Evolutionary conservation across 129 eudicot genomes (phyloP).

Genomic region (Glebionis coronaria): DNA sequence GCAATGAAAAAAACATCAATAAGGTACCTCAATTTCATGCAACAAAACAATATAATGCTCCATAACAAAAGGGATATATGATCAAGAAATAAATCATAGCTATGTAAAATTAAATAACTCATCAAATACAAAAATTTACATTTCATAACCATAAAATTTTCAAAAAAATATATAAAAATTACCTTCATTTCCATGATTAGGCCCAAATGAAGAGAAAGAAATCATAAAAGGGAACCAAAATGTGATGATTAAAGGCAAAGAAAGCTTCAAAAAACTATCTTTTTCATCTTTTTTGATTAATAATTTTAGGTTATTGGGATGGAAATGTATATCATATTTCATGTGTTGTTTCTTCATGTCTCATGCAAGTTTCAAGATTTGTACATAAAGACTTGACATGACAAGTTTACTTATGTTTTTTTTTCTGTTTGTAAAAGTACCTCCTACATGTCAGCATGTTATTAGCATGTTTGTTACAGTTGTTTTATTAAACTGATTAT

Average conservation of each 20-base stretch:
- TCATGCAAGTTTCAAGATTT: constrained; percentile 19
- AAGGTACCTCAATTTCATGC: background rate
- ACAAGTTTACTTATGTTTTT: constrained; percentile 31
- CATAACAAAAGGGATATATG: background rate
- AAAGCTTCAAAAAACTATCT: constrained; percentile 48
- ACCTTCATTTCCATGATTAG: constrained; percentile 70
- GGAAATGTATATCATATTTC: constrained; percentile 17
- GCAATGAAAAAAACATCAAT: background rate
- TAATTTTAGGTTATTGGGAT: constrained; percentile 29
- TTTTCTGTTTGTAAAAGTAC: background rate
- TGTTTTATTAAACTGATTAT: no score
- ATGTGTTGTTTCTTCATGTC: constrained; percentile 51
- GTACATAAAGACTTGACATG: constrained; percentile 27
- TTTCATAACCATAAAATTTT: background rate
- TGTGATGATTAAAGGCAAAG: constrained; percentile 55
- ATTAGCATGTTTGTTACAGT: no score
- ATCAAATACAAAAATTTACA: background rate
- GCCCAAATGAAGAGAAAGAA: constrained; percentile 62
- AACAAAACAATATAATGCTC: background rate
- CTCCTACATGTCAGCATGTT: background rate
- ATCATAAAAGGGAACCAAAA: constrained; percentile 63
- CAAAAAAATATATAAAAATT: background rate
- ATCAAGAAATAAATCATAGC: constrained; percentile 12
- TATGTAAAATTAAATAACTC: constrained; percentile 8
- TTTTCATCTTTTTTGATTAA: constrained; percentile 28